Base-by-base conservation (phyloP, 2,329 filamentous ascomycete species). In the Claviceps sorghi region DNA sequence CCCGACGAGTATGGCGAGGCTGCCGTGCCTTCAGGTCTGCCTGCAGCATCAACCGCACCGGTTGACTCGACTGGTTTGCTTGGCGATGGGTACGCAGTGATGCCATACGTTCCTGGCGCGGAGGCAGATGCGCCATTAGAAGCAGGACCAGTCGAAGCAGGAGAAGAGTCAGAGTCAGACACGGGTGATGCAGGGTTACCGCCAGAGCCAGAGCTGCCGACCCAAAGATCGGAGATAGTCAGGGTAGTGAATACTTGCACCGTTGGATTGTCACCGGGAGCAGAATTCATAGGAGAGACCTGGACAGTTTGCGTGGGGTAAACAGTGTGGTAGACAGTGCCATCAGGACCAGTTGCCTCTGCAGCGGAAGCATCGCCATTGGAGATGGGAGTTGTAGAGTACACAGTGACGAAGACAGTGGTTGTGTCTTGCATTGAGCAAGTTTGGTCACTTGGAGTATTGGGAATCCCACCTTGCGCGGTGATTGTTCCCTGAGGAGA, bases 331-430 rank as follows among this genome's bases (percentile, higher is more conserved):
- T 52, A 51, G 47, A 52, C 49, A 41, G 60, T 59, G 26, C 56
- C 57, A 21, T 56, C 56, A 29, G 61, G 52, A 44, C 52, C 57
- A 50, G 54, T 53, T 21, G 42, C 54, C 19, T 49, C 54, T 29
- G 52, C 40, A 52, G 49, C 48, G 7, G 53, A 50, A 21, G 32
- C 52, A 46, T 50, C 45, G 11, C 30, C 50, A 19, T 44, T 48
- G 53, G 45, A 53, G 52, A 47, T 57, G 57, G 65, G 55, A 45
- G 58, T 61, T 53, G 63, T 61, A 15, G 69, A 66, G 50, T 65
- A 66, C 49, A 76, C 64, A 36, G 75, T 76, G 56, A 78, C 62
- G 57, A 75, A 73, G 55, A 77, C 67, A 41, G 74, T 77, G 38
- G 65, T 68, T 38, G 69, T 69, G 8, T 61, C 61, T 53, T 66